These are phyloP conservation scores for Dioscorea zingiberensis DNA, from an alignment of 106 monocot species.

Conservation along the genomic window DNA sequence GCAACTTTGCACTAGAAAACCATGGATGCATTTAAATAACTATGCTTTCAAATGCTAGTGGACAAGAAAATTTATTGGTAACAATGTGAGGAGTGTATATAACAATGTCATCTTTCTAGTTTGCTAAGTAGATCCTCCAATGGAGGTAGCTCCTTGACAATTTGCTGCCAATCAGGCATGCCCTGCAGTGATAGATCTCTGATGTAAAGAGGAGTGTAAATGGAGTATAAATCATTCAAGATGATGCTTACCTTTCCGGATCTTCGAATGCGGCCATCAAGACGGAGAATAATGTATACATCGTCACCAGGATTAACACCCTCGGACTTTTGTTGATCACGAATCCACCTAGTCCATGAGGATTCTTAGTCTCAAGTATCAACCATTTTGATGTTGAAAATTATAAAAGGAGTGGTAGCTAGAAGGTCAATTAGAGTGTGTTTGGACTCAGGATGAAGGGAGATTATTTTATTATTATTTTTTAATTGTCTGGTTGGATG, in stretches of 20 bases:
- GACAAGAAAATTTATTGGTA: no score
- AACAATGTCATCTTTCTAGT: slow-evolving; percentile 59
- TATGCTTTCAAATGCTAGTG: no score
- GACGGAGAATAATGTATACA: slow-evolving; percentile 85
- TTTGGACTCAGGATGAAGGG: no score
- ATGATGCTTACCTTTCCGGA: slow-evolving; percentile 62
- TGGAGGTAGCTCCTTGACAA: slow-evolving; percentile 77
- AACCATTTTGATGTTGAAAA: no score
- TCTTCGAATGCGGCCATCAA: slow-evolving; percentile 94
- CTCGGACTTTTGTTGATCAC: slow-evolving; percentile 88
- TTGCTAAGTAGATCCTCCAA: slow-evolving; percentile 86
- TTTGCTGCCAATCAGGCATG: slow-evolving; percentile 93
- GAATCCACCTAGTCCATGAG: slow-evolving; percentile 54
- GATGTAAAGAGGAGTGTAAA: not conserved
- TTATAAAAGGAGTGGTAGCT: no score
- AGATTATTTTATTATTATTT: no score
- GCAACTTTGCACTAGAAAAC: not conserved
- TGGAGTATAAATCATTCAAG: not conserved
- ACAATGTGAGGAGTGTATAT: no score
- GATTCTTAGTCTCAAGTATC: no score
- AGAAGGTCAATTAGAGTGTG: no score
- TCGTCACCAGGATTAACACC: slow-evolving; percentile 84
- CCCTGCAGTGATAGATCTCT: slow-evolving; percentile 34
- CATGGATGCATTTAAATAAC: no score
- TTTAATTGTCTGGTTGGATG: no score